Percentiles rank a stretch among this genome's conserved stretches.
Conservation (phyloP, 768 basidiomycete species). For the Suillus fuscotomentosus region DNA sequence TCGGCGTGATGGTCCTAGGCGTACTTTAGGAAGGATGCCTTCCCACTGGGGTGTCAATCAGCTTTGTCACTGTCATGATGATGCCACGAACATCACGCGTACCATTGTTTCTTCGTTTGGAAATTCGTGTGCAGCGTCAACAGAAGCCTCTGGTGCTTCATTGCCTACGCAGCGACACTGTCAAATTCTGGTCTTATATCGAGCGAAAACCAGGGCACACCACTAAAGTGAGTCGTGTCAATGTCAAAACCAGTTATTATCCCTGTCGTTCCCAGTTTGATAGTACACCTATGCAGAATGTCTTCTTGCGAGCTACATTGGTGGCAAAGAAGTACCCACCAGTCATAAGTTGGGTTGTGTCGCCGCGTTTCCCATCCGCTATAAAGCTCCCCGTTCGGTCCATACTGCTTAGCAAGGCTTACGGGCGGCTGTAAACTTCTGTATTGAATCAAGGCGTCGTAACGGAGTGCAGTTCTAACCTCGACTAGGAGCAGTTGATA, state of each 20-base stretch:
- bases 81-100: conserved; percentile 19
- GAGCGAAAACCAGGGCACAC: conserved; percentile 35
- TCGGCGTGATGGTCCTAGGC: conserved; percentile 79
- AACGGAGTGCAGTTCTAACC: conserved; percentile 40
- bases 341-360: conserved; percentile 88
- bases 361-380: conserved; percentile 93
- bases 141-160: conserved; percentile 80
- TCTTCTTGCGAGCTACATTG: background rate
- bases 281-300: conserved; percentile 67
- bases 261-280: conserved; percentile 80
- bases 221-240: conserved; percentile 92
- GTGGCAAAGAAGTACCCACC: conserved; percentile 44
- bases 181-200: background rate
- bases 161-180: conserved; percentile 50
- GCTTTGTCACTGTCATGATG: background rate
- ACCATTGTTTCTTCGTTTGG: conserved; percentile 52
- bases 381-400: conserved; percentile 91
- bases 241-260: conserved; percentile 82
- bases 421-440: conserved; percentile 62
- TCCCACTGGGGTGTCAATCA: conserved; percentile 56
- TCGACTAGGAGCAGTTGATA: conserved; percentile 79
- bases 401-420: conserved; percentile 93
- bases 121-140: conserved; percentile 59
- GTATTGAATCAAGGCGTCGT: conserved; percentile 1
- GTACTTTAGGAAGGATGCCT: conserved; percentile 71